These are phyloP conservation scores for Botrytis elliptica DNA, from an alignment of 2,329 filamentous ascomycete species.

Conservation along the genomic window DNA sequence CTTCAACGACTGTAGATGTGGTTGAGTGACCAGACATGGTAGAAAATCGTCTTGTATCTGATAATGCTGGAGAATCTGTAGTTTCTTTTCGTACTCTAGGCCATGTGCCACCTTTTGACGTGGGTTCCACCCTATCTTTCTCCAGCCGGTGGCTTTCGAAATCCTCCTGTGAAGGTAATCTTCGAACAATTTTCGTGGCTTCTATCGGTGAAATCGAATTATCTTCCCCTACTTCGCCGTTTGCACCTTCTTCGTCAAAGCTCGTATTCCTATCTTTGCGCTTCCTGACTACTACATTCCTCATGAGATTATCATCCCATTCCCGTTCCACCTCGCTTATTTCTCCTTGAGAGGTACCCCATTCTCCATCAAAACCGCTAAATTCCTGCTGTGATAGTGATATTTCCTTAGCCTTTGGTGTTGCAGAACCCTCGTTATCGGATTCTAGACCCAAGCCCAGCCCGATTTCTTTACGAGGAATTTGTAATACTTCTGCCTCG, in stretches of 20 bases:
- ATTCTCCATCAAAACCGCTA: constrained; percentile 58
- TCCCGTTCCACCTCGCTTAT: constrained; percentile 51
- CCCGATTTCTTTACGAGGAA: constrained; percentile 35
- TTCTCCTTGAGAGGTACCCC: constrained; percentile 44
- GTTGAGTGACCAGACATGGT: constrained; percentile 55
- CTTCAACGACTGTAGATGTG: constrained; percentile 58
- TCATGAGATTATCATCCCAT: constrained; percentile 54
- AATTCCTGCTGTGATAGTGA: constrained; percentile 50
- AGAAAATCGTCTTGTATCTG: constrained; percentile 51
- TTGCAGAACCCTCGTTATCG: constrained; percentile 39
- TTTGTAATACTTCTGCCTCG: constrained; percentile 24
- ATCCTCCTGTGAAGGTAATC: constrained; percentile 34
- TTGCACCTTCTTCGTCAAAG: constrained; percentile 34
- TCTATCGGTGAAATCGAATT: constrained; percentile 51
- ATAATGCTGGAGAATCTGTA: constrained; percentile 32
- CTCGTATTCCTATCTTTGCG: constrained; percentile 27
- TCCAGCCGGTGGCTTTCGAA: constrained; percentile 32
- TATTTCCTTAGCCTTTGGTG: constrained; percentile 34
- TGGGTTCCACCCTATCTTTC: constrained; percentile 23
- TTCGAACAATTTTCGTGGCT: constrained; percentile 46
- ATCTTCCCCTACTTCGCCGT: constrained; percentile 49
- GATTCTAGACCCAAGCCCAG: constrained; percentile 43
- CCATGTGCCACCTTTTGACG: constrained; percentile 12
- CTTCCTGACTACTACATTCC: constrained; percentile 55
- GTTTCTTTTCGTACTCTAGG: constrained; percentile 25